Percentiles rank a stretch among this genome's conserved stretches.
Conservation (phyloP, 176 grass and related monocot species). For the barley (Hordeum vulgare) region MorexV3_pseudomolecules_assembly NC_058522.1:461240597-461241096, state of each 20-base stretch:
- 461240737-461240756: conserved; percentile 26
- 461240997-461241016: neutral
- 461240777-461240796: neutral
- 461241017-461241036: neutral
- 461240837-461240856: neutral
- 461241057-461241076: neutral
- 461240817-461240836: neutral
- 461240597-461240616: conserved; percentile 23
- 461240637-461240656: neutral
- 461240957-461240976: neutral
- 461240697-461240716: conserved; percentile 16
- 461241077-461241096: conserved; percentile 30
- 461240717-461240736: conserved; percentile 11
- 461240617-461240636: conserved; percentile 11
- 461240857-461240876: neutral
- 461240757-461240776: conserved; percentile 30
- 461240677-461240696: neutral
- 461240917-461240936: neutral
- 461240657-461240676: conserved; percentile 10
- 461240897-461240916: neutral
- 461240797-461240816: neutral
- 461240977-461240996: neutral
- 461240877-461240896: neutral
- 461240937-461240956: neutral
- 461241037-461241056: neutral